phyloP scores from a whole-genome alignment of 2,329 filamentous ascomycete genomes.

The Nigrospora sphaerica region DNA sequence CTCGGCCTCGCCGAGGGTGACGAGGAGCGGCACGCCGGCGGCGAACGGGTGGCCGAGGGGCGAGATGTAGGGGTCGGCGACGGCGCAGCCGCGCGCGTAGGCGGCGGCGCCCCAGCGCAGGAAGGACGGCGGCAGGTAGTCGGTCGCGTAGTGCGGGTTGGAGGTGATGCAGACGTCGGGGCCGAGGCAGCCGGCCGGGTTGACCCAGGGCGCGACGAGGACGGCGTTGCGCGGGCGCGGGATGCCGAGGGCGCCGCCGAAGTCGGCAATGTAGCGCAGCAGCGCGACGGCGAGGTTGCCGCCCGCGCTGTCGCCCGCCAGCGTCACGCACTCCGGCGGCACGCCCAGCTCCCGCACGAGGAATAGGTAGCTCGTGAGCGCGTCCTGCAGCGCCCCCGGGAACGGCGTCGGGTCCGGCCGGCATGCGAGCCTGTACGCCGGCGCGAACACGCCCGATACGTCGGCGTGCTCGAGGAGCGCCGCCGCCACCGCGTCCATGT shows the following conservation, averaged over 20 bases:
- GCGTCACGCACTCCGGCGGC: constrained; percentile 26
- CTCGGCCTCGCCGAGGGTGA: constrained; percentile 13
- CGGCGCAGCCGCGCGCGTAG: constrained; percentile 11
- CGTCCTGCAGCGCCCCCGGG: constrained; percentile 39
- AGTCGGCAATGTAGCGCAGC: constrained; percentile 34
- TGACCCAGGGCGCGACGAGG: constrained; percentile 20
- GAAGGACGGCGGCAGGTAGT: constrained; percentile 30
- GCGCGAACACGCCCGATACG: constrained; percentile 28
- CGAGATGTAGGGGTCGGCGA: constrained; percentile 9
- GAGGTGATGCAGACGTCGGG: constrained; percentile 11
- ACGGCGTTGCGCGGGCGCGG: constrained; percentile 26
- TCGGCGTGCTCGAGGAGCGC: constrained; percentile 16
- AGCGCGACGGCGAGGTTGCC: constrained; percentile 32
- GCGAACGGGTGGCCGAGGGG: constrained; percentile 14
- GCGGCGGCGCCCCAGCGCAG: constrained; percentile 29
- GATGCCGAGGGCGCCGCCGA: constrained; percentile 23
- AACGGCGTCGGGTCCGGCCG: constrained; percentile 28
- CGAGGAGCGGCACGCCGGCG: constrained; percentile 13
- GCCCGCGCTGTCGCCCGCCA: constrained; percentile 39
- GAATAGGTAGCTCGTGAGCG: constrained; percentile 32
- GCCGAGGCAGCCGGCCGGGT: constrained; percentile 3
- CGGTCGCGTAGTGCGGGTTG: constrained; percentile 14
- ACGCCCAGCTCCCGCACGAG: constrained; percentile 29
- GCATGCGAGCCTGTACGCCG: constrained; percentile 37
- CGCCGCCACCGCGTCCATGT: constrained; percentile 4